Base-by-base conservation (phyloP, 73 alveolate species). In the Paramecium caudatum region DNA sequence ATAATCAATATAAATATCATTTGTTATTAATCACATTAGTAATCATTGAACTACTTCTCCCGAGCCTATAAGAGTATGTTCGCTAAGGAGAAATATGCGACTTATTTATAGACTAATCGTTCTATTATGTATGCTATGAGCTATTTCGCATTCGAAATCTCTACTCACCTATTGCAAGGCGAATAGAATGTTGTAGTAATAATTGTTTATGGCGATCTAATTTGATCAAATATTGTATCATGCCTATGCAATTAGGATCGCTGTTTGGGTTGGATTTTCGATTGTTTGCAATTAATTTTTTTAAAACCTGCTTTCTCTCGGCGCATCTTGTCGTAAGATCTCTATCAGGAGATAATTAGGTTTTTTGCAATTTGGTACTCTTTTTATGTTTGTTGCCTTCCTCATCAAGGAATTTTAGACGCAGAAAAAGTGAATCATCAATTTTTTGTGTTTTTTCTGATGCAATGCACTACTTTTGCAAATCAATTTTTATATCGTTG, bases 191-290 rank as follows among this genome's bases (percentile, higher is more conserved):
- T 39, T 74, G 21, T 3, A 74, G 21, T 19, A 74, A 74, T 68
- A 74, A 21, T 74, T 74, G 21, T 74, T 74, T 74, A 37, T 45
- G 62, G 36, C 68, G 9, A 74, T 74, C 69, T 2, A 74, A 13
- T 41, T 74, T 74, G 10, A 74, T 43, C 8, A 74, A 16, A 23
- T 41, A 74, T 9, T 74, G n/a, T 3, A 74, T 74, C 68, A 74
- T 37, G 1, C 88, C 88, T 0, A 74, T 74, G 30, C 80, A 55
- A 55, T 55, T 55, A 19, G 80, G 45, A 74, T 74, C 46, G 0
- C 19, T 74, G 21, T 74, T 74, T n/a, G 47, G 43, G 16, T 37
- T 39, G 19, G 43, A 27, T 17, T 36, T 74, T 19, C 30, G 13
- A 37, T 74, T 74, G 13, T 74, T 21, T 1, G 16, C 69, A 6